Base-by-base conservation (phyloP, 2,329 filamentous ascomycete species). In the Scedosporium aurantiacum region DNA sequence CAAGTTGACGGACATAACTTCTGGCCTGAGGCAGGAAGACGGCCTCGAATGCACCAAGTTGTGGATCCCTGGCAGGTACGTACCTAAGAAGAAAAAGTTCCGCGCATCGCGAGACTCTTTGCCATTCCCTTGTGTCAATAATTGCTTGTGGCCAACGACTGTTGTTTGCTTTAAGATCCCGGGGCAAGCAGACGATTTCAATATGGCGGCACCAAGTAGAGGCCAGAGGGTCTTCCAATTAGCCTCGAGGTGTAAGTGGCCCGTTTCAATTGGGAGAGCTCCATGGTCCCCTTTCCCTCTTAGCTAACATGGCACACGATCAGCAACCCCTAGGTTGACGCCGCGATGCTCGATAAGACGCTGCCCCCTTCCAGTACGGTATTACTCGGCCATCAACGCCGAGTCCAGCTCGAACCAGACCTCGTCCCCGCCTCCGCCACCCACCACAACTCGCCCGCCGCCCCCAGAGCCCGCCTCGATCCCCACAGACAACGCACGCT, bases 161-260 rank as follows among this genome's bases (percentile, higher is more conserved):
- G 54, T 62, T 61, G 64, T 52, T 55, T 62, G 63, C 57, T 61
- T 50, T 62, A 57, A 61, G 61, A 65, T 60, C 56, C 50, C n/a
- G n/a, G 47, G 21, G 43, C 58, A 32, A 52, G 43, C n/a, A 23
- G 58, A 23, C 23, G 40, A 45, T 27, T 64, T 63, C 63, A 76
- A 61, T 63, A 82, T 85, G 82, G 75, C 79, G 66, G 77, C 79
- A 66, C 78, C 81, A 68, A 82, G 82, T 75, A 81, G 82, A 77
- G 81, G 82, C 65, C 72, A 78, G 66, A 76, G 73, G 69, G 77
- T 77, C 69, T 71, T 79, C 63, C 74, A 77, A 67, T 75, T 75
- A 65, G 72, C 80, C 61, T 67, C 85, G 62, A 75, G 76, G 69
- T 75, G 83, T 85, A 69, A 70, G 79, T 62, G 60, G 57, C 28